phyloP scores from a whole-genome alignment of 2,329 filamentous ascomycete genomes.

The Hymenoscyphus occultus region DNA sequence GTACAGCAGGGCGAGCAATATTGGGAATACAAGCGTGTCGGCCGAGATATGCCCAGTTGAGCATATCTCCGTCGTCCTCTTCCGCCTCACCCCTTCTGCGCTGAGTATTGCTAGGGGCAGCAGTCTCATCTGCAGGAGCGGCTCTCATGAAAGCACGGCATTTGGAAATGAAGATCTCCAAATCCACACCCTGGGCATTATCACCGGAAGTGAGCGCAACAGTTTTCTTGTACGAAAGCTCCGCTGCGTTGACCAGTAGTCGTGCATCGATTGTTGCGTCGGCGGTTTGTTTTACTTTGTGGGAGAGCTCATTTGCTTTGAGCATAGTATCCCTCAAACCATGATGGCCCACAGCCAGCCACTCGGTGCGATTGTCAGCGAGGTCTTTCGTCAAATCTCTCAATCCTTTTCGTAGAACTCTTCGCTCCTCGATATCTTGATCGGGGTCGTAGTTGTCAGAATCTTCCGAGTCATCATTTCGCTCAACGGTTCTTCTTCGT shows the following conservation, averaged over 20 bases:
- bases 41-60: constrained; percentile 86
- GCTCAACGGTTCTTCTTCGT: constrained; percentile 33
- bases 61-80: constrained; percentile 69
- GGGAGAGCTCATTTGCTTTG: constrained; percentile 62
- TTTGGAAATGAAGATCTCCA: constrained; percentile 89
- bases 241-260: constrained; percentile 76
- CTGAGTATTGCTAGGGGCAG: constrained; percentile 45
- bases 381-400: constrained; percentile 61
- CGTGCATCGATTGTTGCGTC: constrained; percentile 89
- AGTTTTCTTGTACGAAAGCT: constrained; percentile 76
- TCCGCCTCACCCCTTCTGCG: constrained; percentile 52
- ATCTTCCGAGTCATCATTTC: constrained; percentile 34
- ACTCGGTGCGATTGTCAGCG: constrained; percentile 69
- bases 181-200: constrained; percentile 71
- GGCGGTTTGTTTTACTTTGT: constrained; percentile 76
- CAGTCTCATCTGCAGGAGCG: constrained; percentile 52
- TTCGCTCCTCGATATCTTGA: constrained; percentile 71
- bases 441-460: constrained; percentile 70
- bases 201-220: constrained; percentile 71
- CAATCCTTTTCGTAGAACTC: constrained; percentile 65
- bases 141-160: constrained; percentile 82
- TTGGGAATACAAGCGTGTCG: constrained; percentile 70
- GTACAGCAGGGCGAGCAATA: constrained; percentile 70
- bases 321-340: constrained; percentile 64
- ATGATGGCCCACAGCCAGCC: constrained; percentile 61